phyloP scores from a whole-genome alignment of 768 basidiomycete species.

The Russula emetica region DNA sequence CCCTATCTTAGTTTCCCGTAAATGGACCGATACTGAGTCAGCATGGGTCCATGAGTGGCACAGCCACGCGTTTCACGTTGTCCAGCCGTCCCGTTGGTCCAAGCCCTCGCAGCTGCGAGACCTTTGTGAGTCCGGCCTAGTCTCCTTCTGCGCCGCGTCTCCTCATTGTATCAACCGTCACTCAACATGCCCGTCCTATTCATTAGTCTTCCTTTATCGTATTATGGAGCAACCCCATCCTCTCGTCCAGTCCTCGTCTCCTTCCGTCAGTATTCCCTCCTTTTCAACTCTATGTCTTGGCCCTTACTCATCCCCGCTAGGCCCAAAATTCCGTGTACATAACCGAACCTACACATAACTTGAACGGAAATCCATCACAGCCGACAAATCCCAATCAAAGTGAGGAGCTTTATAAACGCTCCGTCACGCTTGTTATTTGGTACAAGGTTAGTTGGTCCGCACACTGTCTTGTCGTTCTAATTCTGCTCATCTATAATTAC shows the following conservation, averaged over 20 bases:
- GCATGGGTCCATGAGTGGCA: slow-evolving; percentile 23
- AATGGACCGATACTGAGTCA: slow-evolving; percentile 16
- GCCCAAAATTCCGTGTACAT: slow-evolving; percentile 19
- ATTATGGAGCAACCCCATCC: slow-evolving; percentile 19
- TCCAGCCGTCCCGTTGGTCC: slow-evolving; percentile 25
- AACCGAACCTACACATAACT: slow-evolving; percentile 15
- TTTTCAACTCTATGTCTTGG: background rate
- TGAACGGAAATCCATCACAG: slow-evolving; percentile 15
- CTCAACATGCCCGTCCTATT: slow-evolving; percentile 19
- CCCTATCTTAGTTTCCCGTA: too few relatives aligned
- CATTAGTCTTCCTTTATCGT: background rate
- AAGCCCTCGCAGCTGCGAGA: slow-evolving; percentile 5
- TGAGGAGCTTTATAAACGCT: slow-evolving; percentile 44
- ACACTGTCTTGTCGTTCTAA: background rate
- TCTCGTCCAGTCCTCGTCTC: slow-evolving; percentile 12
- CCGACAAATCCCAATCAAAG: slow-evolving; percentile 19
- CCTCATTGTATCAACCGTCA: slow-evolving; percentile 9
- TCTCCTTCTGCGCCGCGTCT: slow-evolving; percentile 4
- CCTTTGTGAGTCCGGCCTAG: slow-evolving; percentile 20
- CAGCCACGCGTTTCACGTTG: slow-evolving; percentile 24
- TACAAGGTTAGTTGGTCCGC: slow-evolving; percentile 46
- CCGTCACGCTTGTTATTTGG: slow-evolving; percentile 66
- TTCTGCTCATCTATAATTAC: slow-evolving; percentile 7
- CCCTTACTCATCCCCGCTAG: slow-evolving; percentile 4
- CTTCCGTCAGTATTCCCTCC: slow-evolving; percentile 20